Base-by-base conservation (phyloP, 108 stramenopile genomes). In the Halocafeteria seosinensis region DNA sequence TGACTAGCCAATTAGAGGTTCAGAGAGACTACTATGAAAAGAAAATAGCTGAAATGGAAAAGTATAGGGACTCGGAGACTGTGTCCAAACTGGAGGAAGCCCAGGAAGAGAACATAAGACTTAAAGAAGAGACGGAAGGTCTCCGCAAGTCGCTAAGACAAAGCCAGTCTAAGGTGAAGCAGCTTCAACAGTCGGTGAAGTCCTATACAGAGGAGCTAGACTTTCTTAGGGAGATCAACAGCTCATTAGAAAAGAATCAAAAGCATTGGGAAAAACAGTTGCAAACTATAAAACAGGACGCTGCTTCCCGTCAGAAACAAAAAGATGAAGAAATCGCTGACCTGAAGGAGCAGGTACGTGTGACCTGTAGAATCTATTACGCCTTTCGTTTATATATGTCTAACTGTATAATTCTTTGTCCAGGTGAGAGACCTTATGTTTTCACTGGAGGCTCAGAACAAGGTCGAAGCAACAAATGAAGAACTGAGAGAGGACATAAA, bases 21-120 rank as follows among this genome's bases (percentile, higher is more conserved):
- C 91, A 92, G 73, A 79, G 87, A 5, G 77, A 77, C 13, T 89
- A 78, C 64, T 92, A 86, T 51, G 87, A 92, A 64, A 82, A 82
- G 34, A 79, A 83, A 32, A 63, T 89, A 53, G 67, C 78, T 55
- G 85, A 85, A 50, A 35, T 47, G 42, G 42, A 47, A n/a, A n/a
- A 47, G 17, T 17, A 17, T n/a, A n/a, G 17, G 17, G 42, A 47
- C 42, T n/a, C 17, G 42, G n/a, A n/a, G n/a, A n/a, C n/a, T n/a
- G n/a, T n/a, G n/a, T n/a, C n/a, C n/a, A n/a, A n/a, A n/a, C n/a
- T n/a, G n/a, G n/a, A n/a, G n/a, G n/a, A n/a, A n/a, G n/a, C 42
- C 42, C 17, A 21, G 42, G 42, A 17, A 17, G n/a, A 47, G 42
- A n/a, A 17, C 17, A n/a, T 21, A n/a, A n/a, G 17, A n/a, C 42